Evolutionary conservation across 139 green algal species (phyloP), one percentile per base, ranked within the genome.

Genomic region (Zygnema cylindricum): DNA sequence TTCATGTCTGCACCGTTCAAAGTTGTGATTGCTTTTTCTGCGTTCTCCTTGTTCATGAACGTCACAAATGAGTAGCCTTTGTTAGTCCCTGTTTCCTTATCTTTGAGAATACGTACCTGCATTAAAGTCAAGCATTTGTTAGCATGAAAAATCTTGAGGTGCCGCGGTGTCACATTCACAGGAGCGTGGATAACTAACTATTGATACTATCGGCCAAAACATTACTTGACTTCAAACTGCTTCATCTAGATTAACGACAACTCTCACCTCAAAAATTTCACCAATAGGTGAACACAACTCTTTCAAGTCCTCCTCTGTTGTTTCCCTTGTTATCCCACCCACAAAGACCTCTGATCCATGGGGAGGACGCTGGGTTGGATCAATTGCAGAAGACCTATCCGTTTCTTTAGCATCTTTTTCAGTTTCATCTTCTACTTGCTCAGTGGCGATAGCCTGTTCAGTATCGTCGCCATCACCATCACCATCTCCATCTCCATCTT

Each of bases 41-140:
- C 88, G 21, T 49, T 41, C 43, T 92, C 43, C 63, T 81, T 38
- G n/a, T 82, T 87, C 33, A 38, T 43, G 85, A 88, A 92, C 1
- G 88, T 90, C 30, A 92, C 88, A 33, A 92, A 92, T 3, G 43
- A 82, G 40, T 54, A 91, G 16, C 75, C 75, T 30, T 92, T 92
- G 88, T 63, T 69, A n/a, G 57, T 30, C 57, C 88, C 88, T 25
- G 88, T 90, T 38, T 83, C 77, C 16, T 84, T 83, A 69, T 92
- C 86, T 84, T 82, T 89, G 0, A 90, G 30, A 38, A 92, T 41
- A 1, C 88, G 83, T 32, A 90, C 85, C 85, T 90, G 85, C 25
- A 77, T 25, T n/a, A 54, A 21, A 85, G 0, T 0, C 22, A 1
- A 75, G 57, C 57, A 73, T 30, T 35, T 73, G 57, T 25, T 73